A percentile compares a stretch with the other conserved stretches of the same genome.
These are phyloP conservation scores for Melaleuca alternifolia DNA, from an alignment of 345 rosid species.

Conservation along the genomic window DNA sequence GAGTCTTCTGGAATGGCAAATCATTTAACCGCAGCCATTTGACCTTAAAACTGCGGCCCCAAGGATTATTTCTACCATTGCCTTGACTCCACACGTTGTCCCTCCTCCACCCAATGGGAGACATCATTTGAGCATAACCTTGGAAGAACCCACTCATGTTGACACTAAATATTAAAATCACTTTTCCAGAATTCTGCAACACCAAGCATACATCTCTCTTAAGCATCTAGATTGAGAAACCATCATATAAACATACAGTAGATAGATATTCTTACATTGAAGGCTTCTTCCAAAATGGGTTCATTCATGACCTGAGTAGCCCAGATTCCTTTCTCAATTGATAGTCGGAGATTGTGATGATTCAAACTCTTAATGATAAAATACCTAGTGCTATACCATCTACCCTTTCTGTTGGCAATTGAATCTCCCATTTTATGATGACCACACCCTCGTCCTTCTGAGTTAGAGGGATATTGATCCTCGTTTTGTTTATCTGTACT, in stretches of 20 bases:
- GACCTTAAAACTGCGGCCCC: conserved; percentile 94
- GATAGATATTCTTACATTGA: conserved; percentile 49
- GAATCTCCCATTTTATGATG: conserved; percentile 28
- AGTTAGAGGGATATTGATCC: conserved; percentile 32
- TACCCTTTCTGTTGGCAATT: conserved; percentile 22
- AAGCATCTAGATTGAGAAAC: conserved; percentile 7
- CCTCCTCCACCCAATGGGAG: conserved; percentile 87
- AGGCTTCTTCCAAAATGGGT: conserved; percentile 91
- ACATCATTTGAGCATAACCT: conserved; percentile 97
- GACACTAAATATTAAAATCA: conserved; percentile 83
- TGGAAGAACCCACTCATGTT: conserved; percentile 99
- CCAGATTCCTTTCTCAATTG: conserved; percentile 84
- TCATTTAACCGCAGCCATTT: conserved; percentile 79
- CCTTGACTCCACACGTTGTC: conserved; percentile 91
- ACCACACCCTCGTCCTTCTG: conserved; percentile 22
- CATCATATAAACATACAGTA: conserved; percentile 1
- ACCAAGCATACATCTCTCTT: conserved; percentile 16
- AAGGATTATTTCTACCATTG: conserved; percentile 69
- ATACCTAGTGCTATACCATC: conserved; percentile 54
- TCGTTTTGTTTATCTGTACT: conserved; percentile 51
- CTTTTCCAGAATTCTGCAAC: conserved; percentile 78
- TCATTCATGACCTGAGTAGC: conserved; percentile 99
- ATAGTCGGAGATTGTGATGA: conserved; percentile 64
- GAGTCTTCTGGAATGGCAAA: conserved; percentile 90
- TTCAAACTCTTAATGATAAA: conserved; percentile 95